Base-by-base conservation (phyloP, 208 protist genomes). In the Acanthamoeba lugdunensis region DNA sequence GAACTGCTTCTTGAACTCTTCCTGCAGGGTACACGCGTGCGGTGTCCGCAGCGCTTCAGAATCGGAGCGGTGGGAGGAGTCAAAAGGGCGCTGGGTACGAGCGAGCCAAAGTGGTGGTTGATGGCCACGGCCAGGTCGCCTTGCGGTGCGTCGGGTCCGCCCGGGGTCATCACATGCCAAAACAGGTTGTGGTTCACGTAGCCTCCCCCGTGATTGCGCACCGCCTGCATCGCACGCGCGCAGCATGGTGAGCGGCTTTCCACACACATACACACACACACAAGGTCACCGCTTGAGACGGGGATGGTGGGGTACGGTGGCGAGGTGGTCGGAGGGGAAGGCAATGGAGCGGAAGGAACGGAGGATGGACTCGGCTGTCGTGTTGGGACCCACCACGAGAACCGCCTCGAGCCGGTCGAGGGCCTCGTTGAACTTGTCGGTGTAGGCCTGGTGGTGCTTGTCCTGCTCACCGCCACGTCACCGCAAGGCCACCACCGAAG, bases 1-100 rank as follows among this genome's bases (percentile, higher is more conserved):
- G 95, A 98, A 98, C 95, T 98, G 96, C 95, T 98, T 95, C 97
- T 98, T 98, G 96, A 99, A 98, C 90, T 97, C 97, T 23, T 96
- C 97, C 75, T 84, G 37, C 75, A 41, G 6, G 0, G 52, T 56
- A 0, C 52, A 56, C 9, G 52, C 18, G 52, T 58, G 2, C 11
- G 2, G 75, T 56, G 25, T 11, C 0, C 45, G 45, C 9, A 48
- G 45, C 45, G 45, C 8, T 0, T 13, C 45, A 48, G 45, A 48
- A 21, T 45, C 14, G n/a, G 33, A 13, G 41, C 7, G 8, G 9
- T 16, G 21, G 11, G 25, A 8, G 3, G 48, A 33, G 33, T 33
- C 56, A 37, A 11, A 23, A 9, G 18, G 41, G 25, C 14, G 30
- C 3, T 82, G 14, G 14, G 33, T 30, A 84, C 75, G 28, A 98